Evolutionary conservation across 2,329 filamentous ascomycete genomes (phyloP), one percentile per base, ranked within the genome.

Genomic region (Torrubiella hemipterigena): DNA sequence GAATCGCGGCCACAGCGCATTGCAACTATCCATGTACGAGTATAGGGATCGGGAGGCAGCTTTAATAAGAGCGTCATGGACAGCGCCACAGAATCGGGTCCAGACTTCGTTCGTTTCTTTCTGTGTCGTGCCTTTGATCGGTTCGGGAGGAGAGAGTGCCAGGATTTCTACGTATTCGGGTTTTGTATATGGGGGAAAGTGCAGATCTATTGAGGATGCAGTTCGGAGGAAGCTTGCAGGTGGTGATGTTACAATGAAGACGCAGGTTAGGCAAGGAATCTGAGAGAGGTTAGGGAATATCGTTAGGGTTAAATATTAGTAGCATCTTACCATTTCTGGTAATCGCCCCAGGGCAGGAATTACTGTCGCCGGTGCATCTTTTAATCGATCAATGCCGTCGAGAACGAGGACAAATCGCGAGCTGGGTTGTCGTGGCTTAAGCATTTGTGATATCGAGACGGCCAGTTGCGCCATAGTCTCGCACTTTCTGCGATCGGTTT

Each of bases 21-120:
- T 56, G 47, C 81, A 86, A 30, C 80, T 73, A 21, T 72, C 69
- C 4, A 64, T 67, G 42, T 94, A 86, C 9, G 73, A 71, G 2
- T 80, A 67, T 11, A 96, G 65, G 22, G 89, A 86, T 30, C 86
- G 76, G 1, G 81, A 81, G 4, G 85, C 85, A 28, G 84, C 76
- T 40, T 80, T 83, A 29, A 80, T 75, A 10, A 96, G 65, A 1
- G 87, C 77, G 50, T 98, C 91, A 66, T 93, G 91, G 11, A 94
- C 76, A 5, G 84, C 83, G 29, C 74, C 74, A 38, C 79, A 74
- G 60, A 93, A 96, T 27, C 85, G 77, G 11, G 73, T 63, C 81
- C 82, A 91, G 12, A 89, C 69, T 55, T 81, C 80, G 16, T 58
- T 51, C 8, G 79, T 79, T 37, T 74, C 69, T 29, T 61, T 55